phyloP scores from a whole-genome alignment of 2,329 filamentous ascomycete species.

The Fusarium luffae region DNA sequence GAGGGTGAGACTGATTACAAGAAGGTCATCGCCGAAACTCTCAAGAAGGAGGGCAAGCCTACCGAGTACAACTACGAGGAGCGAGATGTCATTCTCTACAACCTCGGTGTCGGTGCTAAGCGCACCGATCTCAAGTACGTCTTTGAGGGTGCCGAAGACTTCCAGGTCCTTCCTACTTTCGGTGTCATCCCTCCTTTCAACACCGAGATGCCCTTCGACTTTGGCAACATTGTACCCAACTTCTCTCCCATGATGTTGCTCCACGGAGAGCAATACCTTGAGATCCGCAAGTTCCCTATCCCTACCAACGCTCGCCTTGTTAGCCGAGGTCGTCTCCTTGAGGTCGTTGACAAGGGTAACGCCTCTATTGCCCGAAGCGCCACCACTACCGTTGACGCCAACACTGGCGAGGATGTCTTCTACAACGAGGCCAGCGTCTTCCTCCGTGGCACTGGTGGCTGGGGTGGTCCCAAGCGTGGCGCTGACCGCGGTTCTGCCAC shows the following conservation, averaged over 20 bases:
- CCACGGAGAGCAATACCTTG: conserved; percentile 98
- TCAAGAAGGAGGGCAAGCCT: conserved; percentile 74
- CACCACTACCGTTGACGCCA: conserved; percentile 84
- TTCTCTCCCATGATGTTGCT: conserved; percentile 99
- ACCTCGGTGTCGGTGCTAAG: conserved; percentile 93
- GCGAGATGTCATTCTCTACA: conserved; percentile 92
- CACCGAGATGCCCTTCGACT: conserved; percentile 80
- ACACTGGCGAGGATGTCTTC: conserved; percentile 89
- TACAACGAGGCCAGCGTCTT: conserved; percentile 98
- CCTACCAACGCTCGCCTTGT: conserved; percentile 83
- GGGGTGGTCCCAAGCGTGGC: conserved; percentile 84
- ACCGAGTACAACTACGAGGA: conserved; percentile 87
- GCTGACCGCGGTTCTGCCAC: conserved; percentile 82
- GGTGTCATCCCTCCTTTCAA: conserved; percentile 96
- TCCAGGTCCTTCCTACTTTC: conserved; percentile 94
- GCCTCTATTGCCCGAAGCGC: conserved; percentile 85
- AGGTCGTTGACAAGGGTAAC: conserved; percentile 95
- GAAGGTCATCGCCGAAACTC: conserved; percentile 78
- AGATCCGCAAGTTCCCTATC: conserved; percentile 91
- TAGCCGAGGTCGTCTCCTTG: conserved; percentile 83
- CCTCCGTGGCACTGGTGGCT: conserved; percentile 89
- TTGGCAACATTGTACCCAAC: conserved; percentile 89
- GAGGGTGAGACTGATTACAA: conserved; percentile 74
- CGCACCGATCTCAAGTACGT: conserved; percentile 87
- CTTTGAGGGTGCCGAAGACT: conserved; percentile 90